These are phyloP conservation scores for Xerocomellus amylosporus DNA, from an alignment of 768 basidiomycete species.

Conservation along the genomic window DNA sequence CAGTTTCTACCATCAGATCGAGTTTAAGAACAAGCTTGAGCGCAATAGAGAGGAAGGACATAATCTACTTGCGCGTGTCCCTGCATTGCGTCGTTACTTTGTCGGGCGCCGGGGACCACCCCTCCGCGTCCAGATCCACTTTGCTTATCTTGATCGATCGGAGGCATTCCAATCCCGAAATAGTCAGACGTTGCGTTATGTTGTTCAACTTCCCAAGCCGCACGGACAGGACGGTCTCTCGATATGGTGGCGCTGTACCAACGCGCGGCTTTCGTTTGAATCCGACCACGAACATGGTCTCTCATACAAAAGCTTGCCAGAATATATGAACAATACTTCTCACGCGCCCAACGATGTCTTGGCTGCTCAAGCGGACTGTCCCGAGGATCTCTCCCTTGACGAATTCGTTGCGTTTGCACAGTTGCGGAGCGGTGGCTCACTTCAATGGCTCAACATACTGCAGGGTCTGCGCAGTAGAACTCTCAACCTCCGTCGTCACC, in stretches of 20 bases:
- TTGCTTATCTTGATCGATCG: not conserved
- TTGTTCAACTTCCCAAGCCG: too few relatives aligned
- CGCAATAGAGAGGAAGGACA: not conserved
- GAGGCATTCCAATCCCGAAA: not conserved
- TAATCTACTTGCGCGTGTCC: constrained; percentile 21
- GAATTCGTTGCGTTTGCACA: not conserved
- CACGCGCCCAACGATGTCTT: not conserved
- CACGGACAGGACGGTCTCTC: too few relatives aligned
- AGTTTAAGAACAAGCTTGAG: too few relatives aligned
- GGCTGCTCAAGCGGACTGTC: not conserved
- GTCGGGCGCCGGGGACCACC: not conserved
- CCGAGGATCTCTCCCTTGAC: not conserved
- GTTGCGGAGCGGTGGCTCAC: not conserved
- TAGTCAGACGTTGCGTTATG: not conserved
- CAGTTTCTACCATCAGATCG: not conserved
- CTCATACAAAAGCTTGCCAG: too few relatives aligned
- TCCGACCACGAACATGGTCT: too few relatives aligned
- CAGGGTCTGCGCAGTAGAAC: not conserved
- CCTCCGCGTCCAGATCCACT: not conserved
- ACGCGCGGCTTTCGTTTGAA: too few relatives aligned
- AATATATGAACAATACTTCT: not conserved
- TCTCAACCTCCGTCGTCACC: not conserved
- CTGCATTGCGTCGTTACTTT: constrained; percentile 10
- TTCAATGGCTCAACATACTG: not conserved
- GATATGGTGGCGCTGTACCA: too few relatives aligned